Percentiles rank a stretch among this genome's conserved stretches.
Evolutionary conservation across 768 basidiomycete species (phyloP).

Genomic region (Rubroboletus satanas): DNA sequence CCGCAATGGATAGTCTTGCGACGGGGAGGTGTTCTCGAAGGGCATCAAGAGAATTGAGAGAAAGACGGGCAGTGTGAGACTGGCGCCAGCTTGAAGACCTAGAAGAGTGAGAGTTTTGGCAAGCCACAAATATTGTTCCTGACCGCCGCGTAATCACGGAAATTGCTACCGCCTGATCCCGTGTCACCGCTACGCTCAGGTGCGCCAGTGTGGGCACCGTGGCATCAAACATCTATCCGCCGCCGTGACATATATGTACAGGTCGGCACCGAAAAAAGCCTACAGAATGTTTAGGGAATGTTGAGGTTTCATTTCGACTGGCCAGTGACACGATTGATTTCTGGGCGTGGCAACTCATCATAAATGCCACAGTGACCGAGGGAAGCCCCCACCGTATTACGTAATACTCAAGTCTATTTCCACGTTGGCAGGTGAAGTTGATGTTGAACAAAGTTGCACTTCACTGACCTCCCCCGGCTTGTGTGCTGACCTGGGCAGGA

Average conservation of each 20-base stretch:
- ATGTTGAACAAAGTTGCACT: background rate
- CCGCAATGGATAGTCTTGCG: constrained; percentile 17
- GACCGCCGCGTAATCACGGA: constrained; percentile 19
- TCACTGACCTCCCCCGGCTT: background rate
- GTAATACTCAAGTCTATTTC: background rate
- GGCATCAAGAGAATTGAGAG: constrained; percentile 17
- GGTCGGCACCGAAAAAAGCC: background rate
- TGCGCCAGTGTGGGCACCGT: too few species aligned
- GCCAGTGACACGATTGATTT: background rate
- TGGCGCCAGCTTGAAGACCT: constrained; percentile 2
- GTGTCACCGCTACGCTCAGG: background rate
- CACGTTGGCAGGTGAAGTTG: too few species aligned
- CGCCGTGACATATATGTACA: background rate
- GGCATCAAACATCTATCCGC: background rate
- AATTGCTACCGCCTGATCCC: background rate
- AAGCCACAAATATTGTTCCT: constrained; percentile 11
- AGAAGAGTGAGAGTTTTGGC: constrained; percentile 16
- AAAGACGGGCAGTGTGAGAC: constrained; percentile 3
- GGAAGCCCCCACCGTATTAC: background rate
- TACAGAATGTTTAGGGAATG: background rate
- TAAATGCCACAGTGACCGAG: background rate
- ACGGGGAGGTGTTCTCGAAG: constrained; percentile 7
- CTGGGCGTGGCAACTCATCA: background rate
- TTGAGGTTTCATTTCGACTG: background rate
- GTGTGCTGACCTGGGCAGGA: background rate